These are phyloP conservation scores for Scheffersomyces parashehatae DNA, from an alignment of 1,139 yeast species.

Conservation along the genomic window DNA sequence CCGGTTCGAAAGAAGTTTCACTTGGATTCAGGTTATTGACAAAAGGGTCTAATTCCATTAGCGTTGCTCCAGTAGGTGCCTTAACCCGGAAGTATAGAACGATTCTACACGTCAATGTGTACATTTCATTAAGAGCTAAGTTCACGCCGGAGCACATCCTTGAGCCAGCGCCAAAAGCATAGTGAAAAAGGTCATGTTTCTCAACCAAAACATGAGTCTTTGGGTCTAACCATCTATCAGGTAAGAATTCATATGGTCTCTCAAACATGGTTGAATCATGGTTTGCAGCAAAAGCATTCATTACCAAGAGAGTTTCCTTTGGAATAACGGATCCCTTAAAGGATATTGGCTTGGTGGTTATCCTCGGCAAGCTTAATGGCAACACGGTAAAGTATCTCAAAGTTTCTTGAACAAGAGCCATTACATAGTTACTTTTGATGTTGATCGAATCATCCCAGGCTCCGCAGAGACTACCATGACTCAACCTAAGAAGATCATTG, in stretches of 20 bases:
- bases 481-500: constrained; percentile 29
- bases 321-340: constrained; percentile 50
- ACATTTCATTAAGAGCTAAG: constrained; percentile 64
- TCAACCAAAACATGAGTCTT: constrained; percentile 16
- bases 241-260: constrained; percentile 55
- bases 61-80: constrained; percentile 32
- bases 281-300: constrained; percentile 74
- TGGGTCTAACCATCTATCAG: constrained; percentile 56
- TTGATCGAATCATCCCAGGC: constrained; percentile 53
- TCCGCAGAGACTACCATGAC: constrained; percentile 25
- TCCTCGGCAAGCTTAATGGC: constrained; percentile 67
- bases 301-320: constrained; percentile 51
- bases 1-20: constrained; percentile 64
- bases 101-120: constrained; percentile 37
- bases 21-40: constrained; percentile 47
- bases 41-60: constrained; percentile 53
- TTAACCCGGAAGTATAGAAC: constrained; percentile 38
- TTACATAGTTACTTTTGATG: constrained; percentile 46
- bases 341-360: constrained; percentile 50
- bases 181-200: constrained; percentile 39
- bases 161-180: constrained; percentile 70
- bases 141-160: constrained; percentile 69
- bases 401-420: constrained; percentile 64
- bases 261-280: constrained; percentile 53
- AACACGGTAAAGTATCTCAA: constrained; percentile 63